A percentile compares a stretch with the other conserved stretches of the same genome.
Conservation (phyloP, 1,284 basidiomycete species). For the Sporisorium scitamineum region DNA sequence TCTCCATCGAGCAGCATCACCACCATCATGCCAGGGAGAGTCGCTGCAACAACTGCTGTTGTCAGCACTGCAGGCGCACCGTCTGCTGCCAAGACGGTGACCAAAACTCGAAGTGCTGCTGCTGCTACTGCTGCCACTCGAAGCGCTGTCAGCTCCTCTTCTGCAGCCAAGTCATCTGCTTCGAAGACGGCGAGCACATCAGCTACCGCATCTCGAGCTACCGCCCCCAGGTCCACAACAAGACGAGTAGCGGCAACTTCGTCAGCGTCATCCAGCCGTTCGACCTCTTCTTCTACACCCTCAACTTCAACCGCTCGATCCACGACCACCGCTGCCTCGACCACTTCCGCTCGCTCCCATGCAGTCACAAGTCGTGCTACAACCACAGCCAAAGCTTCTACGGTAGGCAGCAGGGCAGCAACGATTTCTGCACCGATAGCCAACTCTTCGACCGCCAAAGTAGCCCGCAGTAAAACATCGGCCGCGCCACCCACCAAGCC, state of each 20-base stretch:
- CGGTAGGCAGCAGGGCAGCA: background rate
- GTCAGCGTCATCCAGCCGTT: constrained; percentile 22
- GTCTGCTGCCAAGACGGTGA: constrained; percentile 8
- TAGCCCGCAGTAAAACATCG: constrained; percentile 6
- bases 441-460: constrained; percentile 7
- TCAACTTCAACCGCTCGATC: constrained; percentile 17
- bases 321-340: constrained; percentile 12
- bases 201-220: constrained; percentile 9
- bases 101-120: constrained; percentile 18
- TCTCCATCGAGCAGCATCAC: background rate
- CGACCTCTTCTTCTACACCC: constrained; percentile 5
- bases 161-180: background rate
- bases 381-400: constrained; percentile 2
- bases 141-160: background rate
- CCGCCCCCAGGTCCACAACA: constrained; percentile 2
- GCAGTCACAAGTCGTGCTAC: background rate
- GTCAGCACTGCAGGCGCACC: background rate
- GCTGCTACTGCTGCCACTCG: constrained; percentile 1
- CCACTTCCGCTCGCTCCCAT: constrained; percentile 16
- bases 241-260: constrained; percentile 10
- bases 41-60: constrained; percentile 20
- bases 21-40: constrained; percentile 27
- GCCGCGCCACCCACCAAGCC: background rate
- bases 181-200: background rate
- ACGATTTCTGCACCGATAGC: background rate